Conservation (phyloP, 805 yeast species). For the Hanseniaspora nectarophila region DNA sequence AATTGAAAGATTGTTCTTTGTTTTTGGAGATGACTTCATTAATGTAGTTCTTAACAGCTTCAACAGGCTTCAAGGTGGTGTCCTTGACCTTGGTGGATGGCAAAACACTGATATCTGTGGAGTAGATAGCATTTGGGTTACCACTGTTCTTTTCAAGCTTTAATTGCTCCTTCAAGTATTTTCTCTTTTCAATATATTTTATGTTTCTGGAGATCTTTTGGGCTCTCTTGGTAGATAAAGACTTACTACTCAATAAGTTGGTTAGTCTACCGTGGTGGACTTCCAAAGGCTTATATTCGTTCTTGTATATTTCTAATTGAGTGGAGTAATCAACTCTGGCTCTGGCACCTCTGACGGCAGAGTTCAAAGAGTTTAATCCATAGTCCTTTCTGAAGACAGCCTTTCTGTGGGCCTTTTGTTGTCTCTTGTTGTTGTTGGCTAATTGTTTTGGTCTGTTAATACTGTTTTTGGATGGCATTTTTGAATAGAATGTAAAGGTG, state of each 20-base stretch:
- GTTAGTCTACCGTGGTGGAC: constrained; percentile 17
- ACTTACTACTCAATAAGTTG: constrained; percentile 37
- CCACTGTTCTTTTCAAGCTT: constrained; percentile 20
- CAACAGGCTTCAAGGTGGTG: constrained; percentile 16
- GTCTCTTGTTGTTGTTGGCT: constrained; percentile 40
- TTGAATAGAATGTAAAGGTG: neutral
- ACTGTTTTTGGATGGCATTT: constrained; percentile 73
- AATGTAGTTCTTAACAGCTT: constrained; percentile 20
- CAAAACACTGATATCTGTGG: constrained; percentile 36
- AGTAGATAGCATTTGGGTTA: constrained; percentile 34
- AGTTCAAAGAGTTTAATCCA: constrained; percentile 33
- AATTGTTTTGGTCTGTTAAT: constrained; percentile 67
- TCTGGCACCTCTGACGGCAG: constrained; percentile 24
- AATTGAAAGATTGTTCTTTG: constrained; percentile 30
- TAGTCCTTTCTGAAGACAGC: constrained; percentile 41
- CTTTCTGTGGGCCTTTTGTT: constrained; percentile 40
- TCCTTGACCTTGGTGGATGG: constrained; percentile 14
- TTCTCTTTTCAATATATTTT: constrained; percentile 54
- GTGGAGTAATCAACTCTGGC: constrained; percentile 24
- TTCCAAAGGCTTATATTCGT: constrained; percentile 20
- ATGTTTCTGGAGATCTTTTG: constrained; percentile 70
- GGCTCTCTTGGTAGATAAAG: constrained; percentile 66
- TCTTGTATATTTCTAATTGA: constrained; percentile 33
- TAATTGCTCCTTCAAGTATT: constrained; percentile 33
- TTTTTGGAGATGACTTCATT: constrained; percentile 9